Evolutionary conservation across 1,284 basidiomycete species (phyloP).

Genomic region (Cutaneotrichosporon dermatis): DNA sequence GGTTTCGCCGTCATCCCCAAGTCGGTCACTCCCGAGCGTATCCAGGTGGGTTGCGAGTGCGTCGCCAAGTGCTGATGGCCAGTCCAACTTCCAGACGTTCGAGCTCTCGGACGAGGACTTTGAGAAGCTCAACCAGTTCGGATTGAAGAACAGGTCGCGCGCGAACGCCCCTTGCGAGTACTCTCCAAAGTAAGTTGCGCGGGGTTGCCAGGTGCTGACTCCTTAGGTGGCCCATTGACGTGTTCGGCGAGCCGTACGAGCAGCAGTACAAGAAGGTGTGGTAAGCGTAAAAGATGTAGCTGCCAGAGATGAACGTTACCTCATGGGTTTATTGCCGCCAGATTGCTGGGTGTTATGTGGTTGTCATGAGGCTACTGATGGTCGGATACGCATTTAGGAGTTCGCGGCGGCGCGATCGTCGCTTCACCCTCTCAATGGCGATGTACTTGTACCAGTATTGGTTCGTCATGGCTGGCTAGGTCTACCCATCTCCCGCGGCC

Average conservation of each 20-base stretch:
- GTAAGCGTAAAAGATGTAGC: slow-evolving; percentile 8
- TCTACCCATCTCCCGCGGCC: too few species aligned
- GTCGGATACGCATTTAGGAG: too few species aligned
- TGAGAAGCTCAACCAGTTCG: slow-evolving; percentile 57
- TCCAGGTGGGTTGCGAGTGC: slow-evolving; percentile 53
- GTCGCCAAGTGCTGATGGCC: too few species aligned
- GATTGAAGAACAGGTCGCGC: slow-evolving; percentile 56
- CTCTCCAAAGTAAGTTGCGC: slow-evolving; percentile 19
- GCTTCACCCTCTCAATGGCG: too few species aligned
- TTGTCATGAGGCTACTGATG: too few species aligned
- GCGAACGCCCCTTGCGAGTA: slow-evolving; percentile 63
- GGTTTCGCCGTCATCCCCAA: slow-evolving; percentile 60
- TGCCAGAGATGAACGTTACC: too few species aligned
- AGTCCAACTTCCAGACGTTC: slow-evolving; percentile 67
- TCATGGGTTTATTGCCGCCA: too few species aligned
- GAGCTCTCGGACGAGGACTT: slow-evolving; percentile 62
- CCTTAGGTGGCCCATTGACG: slow-evolving; percentile 60
- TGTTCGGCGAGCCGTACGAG: slow-evolving; percentile 64
- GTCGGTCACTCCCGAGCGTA: slow-evolving; percentile 55
- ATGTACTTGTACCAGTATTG: too few species aligned
- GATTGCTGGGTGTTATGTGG: too few species aligned
- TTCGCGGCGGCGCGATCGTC: too few species aligned
- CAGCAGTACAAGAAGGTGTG: slow-evolving; percentile 16
- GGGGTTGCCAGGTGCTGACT: not conserved
- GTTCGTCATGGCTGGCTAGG: too few species aligned